Evolutionary conservation across 352 stramenopile species (phyloP).

Genomic region (Pythium insidiosum): DNA sequence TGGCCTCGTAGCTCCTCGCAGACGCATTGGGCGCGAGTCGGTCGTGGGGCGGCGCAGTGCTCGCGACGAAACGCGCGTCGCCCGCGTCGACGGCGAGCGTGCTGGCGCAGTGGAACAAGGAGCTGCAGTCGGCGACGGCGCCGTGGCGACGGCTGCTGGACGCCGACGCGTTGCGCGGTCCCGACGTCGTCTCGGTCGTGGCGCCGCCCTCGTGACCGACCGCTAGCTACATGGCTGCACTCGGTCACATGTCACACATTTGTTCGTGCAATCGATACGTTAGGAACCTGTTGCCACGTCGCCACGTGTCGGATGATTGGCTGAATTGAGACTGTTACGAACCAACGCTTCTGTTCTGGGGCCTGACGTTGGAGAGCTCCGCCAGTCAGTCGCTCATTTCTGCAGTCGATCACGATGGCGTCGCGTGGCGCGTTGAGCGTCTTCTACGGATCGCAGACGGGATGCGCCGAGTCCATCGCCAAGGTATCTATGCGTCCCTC

Average conservation of each 20-base stretch:
- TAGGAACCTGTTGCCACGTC: too few relatives aligned
- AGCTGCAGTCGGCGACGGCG: slow-evolving; percentile 7
- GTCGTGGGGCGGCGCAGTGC: slow-evolving; percentile 3
- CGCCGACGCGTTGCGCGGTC: slow-evolving; percentile 7
- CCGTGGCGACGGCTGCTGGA: slow-evolving; percentile 13
- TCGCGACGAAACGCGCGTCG: slow-evolving; percentile 2
- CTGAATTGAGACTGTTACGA: slow-evolving; percentile 11
- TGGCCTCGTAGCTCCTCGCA: slow-evolving; percentile 10
- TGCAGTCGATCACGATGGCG: slow-evolving; percentile 7
- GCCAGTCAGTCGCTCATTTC: not conserved
- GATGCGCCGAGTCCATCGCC: slow-evolving; percentile 79
- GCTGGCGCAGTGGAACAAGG: slow-evolving; percentile 12
- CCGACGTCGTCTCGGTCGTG: slow-evolving; percentile 7
- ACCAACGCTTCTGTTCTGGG: too few relatives aligned
- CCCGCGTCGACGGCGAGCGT: not conserved
- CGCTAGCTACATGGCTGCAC: not conserved
- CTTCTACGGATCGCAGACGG: slow-evolving; percentile 87
- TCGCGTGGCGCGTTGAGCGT: too few relatives aligned
- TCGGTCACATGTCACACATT: slow-evolving; percentile 9
- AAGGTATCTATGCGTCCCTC: slow-evolving; percentile 23
- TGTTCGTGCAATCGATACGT: too few relatives aligned
- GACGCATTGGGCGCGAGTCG: slow-evolving; percentile 2
- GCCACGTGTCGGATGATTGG: slow-evolving; percentile 9
- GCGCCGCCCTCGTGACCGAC: too few relatives aligned
- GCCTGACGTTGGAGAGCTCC: too few relatives aligned